Percentiles rank a stretch among this genome's conserved stretches.
Conservation (phyloP, 2,329 filamentous ascomycete genomes). For the Dothideomycetes sp. region DNA sequence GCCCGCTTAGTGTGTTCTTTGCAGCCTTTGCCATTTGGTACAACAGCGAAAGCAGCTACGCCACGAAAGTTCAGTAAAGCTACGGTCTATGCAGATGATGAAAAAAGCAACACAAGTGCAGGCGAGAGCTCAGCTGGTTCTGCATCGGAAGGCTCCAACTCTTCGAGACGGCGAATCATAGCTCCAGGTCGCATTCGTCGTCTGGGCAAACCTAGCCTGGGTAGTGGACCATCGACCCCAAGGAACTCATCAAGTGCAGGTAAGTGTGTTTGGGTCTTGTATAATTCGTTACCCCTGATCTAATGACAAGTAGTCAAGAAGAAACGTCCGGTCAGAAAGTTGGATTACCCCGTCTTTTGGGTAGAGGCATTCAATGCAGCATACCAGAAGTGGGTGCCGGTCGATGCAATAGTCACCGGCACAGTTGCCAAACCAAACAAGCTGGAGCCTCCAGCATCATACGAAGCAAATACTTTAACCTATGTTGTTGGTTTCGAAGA, state of each 20-base stretch:
- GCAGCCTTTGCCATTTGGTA: constrained; percentile 66
- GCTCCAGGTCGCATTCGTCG: constrained; percentile 20
- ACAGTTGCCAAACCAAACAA: constrained; percentile 66
- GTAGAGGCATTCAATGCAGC: constrained; percentile 81
- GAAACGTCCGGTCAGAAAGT: constrained; percentile 50
- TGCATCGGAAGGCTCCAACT: constrained; percentile 10
- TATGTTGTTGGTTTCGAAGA: constrained; percentile 83
- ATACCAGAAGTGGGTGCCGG: constrained; percentile 82
- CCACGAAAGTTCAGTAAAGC: constrained; percentile 32
- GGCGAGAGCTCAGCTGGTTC: constrained; percentile 15
- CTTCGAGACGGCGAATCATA: constrained; percentile 6
- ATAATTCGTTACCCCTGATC: too few relatives aligned
- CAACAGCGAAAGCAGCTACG: constrained; percentile 34
- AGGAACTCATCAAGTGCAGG: constrained; percentile 13
- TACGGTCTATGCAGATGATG: constrained; percentile 25
- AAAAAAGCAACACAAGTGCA: constrained; percentile 16
- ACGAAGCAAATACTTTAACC: constrained; percentile 64
- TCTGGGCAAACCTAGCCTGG: constrained; percentile 25
- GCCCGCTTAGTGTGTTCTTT: constrained; percentile 82
- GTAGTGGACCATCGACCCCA: not conserved
- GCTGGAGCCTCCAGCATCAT: constrained; percentile 74
- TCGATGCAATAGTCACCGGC: constrained; percentile 75
- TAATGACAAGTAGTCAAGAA: constrained; percentile 31
- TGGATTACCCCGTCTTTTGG: constrained; percentile 81
- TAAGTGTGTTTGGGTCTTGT: too few relatives aligned